Evolutionary conservation across 768 basidiomycete genomes (phyloP), one percentile per base, ranked within the genome.

Genomic region (Pleurotus citrinopileatus): DNA sequence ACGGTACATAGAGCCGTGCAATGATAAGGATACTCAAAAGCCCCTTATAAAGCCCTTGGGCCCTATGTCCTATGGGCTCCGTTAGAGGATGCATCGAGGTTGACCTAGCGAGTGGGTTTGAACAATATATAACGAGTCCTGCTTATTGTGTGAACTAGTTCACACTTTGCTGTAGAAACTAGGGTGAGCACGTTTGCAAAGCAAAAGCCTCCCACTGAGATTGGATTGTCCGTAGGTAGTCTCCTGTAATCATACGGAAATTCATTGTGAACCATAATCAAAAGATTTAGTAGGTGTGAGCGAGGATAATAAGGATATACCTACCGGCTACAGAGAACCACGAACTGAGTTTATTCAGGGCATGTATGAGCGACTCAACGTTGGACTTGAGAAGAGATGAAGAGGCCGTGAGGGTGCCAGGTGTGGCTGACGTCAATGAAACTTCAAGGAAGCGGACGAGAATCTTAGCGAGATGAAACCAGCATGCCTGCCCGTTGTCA

Each of bases 391-490:
- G 52, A 20, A 44, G 19, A 26, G 38, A 40, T 19, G 38, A 17
- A 5, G 38, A 12, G 7, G 9, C n/a, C 3, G 42, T 23, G 12
- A 20, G 8, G n/a, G 5, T 20, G 42, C 20, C 7, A 23, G 27
- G 12, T 2, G 8, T 7, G n/a, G 27, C 12, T 1, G 7, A 1
- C 3, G 9, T 15, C n/a, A n/a, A 22, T 0, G 1, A 17, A 15
- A 20, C 28, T 29, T 50, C 10, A 17, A 36, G 13, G 34, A 12
- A 13, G 13, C 20, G 42, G 13, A 44, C 7, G 9, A 50, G 34
- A 2, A 71, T 65, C 50, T 73, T 71, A n/a, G 73, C 71, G 12
- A 68, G 68, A 28, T 61, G 63, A 25, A 63, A 65, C 74, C 74
- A 75, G 55, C 73, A 75, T 4, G 73, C 64, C 72, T 74, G 55